phyloP scores from a whole-genome alignment of 345 rosid species.

The Aquilaria yunnanensis region DNA sequence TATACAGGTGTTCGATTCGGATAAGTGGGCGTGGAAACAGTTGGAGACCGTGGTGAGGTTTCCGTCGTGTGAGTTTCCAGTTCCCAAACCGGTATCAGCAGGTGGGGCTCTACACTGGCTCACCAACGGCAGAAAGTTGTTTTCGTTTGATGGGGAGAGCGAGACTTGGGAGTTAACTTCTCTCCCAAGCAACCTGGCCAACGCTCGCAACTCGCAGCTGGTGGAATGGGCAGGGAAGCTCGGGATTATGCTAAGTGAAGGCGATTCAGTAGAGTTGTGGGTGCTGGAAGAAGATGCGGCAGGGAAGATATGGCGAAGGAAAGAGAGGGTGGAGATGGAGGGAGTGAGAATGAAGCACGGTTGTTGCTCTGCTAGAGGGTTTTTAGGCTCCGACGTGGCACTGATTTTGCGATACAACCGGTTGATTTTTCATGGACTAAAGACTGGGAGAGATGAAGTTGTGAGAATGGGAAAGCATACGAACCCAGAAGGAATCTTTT shows the following conservation, averaged over 20 bases:
- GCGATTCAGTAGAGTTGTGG: neutral
- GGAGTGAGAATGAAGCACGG: neutral
- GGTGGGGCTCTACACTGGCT: neutral
- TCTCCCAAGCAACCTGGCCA: neutral
- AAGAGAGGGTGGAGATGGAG: neutral
- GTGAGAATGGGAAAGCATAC: neutral
- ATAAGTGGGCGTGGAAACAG: constrained; percentile 9
- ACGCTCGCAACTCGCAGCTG: neutral
- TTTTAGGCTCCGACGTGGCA: neutral
- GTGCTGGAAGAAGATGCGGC: neutral
- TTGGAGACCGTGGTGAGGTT: neutral
- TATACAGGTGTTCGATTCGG: constrained; percentile 11
- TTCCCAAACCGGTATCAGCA: neutral
- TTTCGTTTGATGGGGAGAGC: neutral
- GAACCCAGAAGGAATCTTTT: neutral
- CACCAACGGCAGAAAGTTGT: neutral
- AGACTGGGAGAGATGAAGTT: neutral
- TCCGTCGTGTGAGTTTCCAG: neutral
- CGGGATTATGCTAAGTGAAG: neutral
- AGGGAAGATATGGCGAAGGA: neutral
- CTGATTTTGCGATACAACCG: neutral
- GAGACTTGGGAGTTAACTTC: neutral
- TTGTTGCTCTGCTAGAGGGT: neutral
- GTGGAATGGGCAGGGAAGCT: neutral
- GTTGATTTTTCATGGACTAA: neutral